A percentile compares a stretch with the other conserved stretches of the same genome.
Conservation (phyloP, 371 early-diverging fungal genomes). For the Mucor racemosus region DNA sequence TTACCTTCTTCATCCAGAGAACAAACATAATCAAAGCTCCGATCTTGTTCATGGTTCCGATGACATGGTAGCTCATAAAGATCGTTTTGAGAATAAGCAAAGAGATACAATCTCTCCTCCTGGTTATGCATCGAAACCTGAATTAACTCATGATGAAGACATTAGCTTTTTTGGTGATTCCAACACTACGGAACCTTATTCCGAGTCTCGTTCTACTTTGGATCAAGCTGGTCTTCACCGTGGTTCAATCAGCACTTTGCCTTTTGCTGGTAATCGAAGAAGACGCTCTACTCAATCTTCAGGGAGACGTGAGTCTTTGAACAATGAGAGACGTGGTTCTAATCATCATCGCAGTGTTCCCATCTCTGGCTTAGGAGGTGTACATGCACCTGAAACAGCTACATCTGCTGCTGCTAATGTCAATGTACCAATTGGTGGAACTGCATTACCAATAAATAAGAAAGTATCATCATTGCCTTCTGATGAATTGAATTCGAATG, state of each 20-base stretch:
- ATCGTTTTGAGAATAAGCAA: not conserved
- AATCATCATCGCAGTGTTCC: not conserved
- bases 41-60: conserved; percentile 12
- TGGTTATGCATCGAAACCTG: not conserved
- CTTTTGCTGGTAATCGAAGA: conserved; percentile 17
- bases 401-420: not conserved
- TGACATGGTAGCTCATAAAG: conserved; percentile 15
- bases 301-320: not conserved
- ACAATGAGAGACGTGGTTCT: not conserved
- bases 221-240: conserved; percentile 26
- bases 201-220: conserved; percentile 18
- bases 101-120: not conserved
- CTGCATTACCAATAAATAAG: not conserved
- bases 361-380: not conserved
- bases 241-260: conserved; percentile 20
- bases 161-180: conserved; percentile 31
- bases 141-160: conserved; percentile 11
- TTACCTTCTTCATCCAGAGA: conserved; percentile 7
- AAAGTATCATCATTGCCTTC: not conserved
- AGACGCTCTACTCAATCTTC: not conserved
- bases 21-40: conserved; percentile 12
- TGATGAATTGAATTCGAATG: not conserved
- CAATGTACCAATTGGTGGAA: conserved; percentile 10
- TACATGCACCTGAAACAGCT: not conserved
- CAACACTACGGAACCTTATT: conserved; percentile 4